Conservation (phyloP, 495 filamentous ascomycete genomes). For the Cercophora newfieldiana region DNA sequence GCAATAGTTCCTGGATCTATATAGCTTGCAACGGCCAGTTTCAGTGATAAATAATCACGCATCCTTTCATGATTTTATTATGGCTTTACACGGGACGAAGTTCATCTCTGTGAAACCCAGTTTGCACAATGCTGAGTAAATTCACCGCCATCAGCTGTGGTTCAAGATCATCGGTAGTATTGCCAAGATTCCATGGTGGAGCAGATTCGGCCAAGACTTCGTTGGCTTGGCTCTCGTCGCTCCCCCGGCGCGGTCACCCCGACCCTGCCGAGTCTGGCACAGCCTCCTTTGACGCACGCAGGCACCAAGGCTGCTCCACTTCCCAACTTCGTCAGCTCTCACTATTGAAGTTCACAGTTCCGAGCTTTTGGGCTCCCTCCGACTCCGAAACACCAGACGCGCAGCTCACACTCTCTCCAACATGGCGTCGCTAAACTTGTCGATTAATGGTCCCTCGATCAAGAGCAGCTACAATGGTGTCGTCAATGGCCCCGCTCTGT, state of each 20-base stretch:
- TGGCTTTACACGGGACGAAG: too few relatives aligned
- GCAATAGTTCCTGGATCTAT: background rate
- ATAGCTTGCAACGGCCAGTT: background rate
- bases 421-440: conserved; percentile 94
- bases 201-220: background rate
- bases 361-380: conserved; percentile 1
- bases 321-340: background rate
- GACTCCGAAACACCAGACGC: background rate
- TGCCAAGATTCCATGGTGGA: background rate
- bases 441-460: conserved; percentile 87
- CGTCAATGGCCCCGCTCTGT: conserved; percentile 67
- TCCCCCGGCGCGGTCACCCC: background rate
- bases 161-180: background rate
- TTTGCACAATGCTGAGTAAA: too few relatives aligned
- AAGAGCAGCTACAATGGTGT: conserved; percentile 89
- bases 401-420: background rate
- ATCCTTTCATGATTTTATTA: background rate
- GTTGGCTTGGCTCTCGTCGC: background rate
- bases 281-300: background rate
- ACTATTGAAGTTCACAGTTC: background rate
- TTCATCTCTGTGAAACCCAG: too few relatives aligned
- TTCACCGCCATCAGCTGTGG: background rate
- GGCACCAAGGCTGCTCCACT: background rate
- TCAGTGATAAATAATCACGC: background rate
- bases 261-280: background rate